Percentiles rank a stretch among this genome's conserved stretches.
Conservation (phyloP, 176 grass and related monocot genomes). For the Alopecurus myosuroides region DNA sequence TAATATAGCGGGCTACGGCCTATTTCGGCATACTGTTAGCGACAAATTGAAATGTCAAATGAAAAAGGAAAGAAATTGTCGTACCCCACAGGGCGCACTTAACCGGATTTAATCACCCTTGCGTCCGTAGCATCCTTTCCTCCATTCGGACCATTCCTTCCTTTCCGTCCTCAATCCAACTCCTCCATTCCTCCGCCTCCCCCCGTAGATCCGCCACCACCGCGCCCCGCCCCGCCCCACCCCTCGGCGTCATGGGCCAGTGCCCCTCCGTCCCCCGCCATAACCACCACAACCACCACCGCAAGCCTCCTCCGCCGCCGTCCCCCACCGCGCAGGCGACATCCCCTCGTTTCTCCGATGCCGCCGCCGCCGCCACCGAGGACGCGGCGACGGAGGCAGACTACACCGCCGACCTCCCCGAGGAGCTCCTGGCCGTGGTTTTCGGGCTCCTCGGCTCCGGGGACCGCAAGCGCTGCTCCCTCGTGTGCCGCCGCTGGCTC, state of each 20-base stretch:
- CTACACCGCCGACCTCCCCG: constrained; percentile 58
- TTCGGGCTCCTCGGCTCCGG: constrained; percentile 51
- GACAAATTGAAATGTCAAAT: no score
- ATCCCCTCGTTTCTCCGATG: neutral
- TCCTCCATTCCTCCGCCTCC: neutral
- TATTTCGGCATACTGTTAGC: no score
- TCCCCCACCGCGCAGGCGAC: neutral
- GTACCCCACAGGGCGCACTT: neutral
- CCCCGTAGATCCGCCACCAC: constrained; percentile 33
- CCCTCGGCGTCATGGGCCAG: constrained; percentile 43
- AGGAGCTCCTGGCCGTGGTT: constrained; percentile 56
- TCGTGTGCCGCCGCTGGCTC: constrained; percentile 69
- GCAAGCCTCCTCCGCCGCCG: neutral
- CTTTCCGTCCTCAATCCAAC: neutral
- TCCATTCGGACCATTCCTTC: neutral
- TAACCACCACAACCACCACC: neutral
- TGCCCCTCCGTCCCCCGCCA: constrained; percentile 28
- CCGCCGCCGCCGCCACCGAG: neutral
- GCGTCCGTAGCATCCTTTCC: constrained; percentile 33
- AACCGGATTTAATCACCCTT: constrained; percentile 22
- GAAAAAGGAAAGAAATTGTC: neutral
- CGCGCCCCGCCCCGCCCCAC: neutral
- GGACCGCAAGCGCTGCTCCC: constrained; percentile 77
- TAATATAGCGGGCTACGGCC: no score
- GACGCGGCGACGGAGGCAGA: constrained; percentile 24